A percentile compares a stretch with the other conserved stretches of the same genome.
Evolutionary conservation across 371 early-diverging fungal species (phyloP).

Genomic region (Blastocladiella emersonii): DNA sequence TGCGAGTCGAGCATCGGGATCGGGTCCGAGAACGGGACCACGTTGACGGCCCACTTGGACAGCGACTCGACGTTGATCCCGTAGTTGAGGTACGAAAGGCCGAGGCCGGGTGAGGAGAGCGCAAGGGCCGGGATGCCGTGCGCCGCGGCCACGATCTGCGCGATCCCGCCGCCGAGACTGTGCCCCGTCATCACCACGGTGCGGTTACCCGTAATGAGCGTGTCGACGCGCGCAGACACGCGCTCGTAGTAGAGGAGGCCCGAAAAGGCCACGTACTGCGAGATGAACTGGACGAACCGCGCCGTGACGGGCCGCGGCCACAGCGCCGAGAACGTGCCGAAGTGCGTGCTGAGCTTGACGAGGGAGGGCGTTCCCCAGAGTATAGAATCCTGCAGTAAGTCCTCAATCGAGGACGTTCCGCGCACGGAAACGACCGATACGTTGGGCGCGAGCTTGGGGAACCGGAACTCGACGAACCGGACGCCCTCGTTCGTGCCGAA

Average conservation of each 20-base stretch:
- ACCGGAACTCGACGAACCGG: background rate
- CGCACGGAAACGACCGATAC: constrained; percentile 10
- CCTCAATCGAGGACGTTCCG: constrained; percentile 10
- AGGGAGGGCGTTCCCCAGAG: constrained; percentile 9
- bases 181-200: background rate
- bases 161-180: background rate
- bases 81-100: background rate
- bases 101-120: background rate
- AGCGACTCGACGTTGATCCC: background rate
- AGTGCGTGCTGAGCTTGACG: constrained; percentile 7
- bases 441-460: background rate
- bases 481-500: background rate
- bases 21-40: background rate
- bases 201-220: background rate
- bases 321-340: constrained; percentile 10
- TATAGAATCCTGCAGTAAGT: constrained; percentile 15
- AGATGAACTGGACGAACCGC: constrained; percentile 5
- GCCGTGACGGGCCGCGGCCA: constrained; percentile 13
- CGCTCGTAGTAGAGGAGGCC: constrained; percentile 12
- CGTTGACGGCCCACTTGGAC: background rate
- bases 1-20: background rate
- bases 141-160: background rate
- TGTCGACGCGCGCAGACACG: constrained; percentile 6
- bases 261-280: constrained; percentile 6
- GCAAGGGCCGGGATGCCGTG: background rate